Conservation (phyloP, 768 basidiomycete species). For the Hypholoma sublateritium region DNA sequence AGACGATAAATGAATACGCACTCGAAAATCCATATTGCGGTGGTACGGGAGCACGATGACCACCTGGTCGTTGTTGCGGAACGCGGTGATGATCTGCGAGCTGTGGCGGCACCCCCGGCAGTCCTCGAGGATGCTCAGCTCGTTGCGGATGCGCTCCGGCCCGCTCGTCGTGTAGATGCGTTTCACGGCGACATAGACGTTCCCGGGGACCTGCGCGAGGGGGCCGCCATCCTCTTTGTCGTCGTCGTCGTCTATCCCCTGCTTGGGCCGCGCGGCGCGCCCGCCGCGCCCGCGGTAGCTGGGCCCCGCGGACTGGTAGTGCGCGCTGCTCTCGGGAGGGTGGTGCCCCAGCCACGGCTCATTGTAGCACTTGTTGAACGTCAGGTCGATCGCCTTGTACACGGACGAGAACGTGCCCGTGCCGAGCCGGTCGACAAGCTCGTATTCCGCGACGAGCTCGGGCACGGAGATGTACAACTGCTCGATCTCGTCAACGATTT, state of each 20-base stretch:
- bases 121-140: constrained; percentile 86
- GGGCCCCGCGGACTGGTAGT: constrained; percentile 54
- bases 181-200: constrained; percentile 90
- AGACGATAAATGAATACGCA: constrained; percentile 37
- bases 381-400: constrained; percentile 92
- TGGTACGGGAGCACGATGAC: constrained; percentile 94
- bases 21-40: constrained; percentile 89
- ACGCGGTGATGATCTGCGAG: constrained; percentile 93
- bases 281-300: constrained; percentile 24
- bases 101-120: constrained; percentile 84
- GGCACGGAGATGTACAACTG: constrained; percentile 71
- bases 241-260: constrained; percentile 6
- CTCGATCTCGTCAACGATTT: constrained; percentile 75
- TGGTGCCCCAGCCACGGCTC: constrained; percentile 69
- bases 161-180: constrained; percentile 96
- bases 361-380: constrained; percentile 79
- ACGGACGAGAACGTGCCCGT: constrained; percentile 99
- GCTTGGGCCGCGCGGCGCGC: constrained; percentile 14
- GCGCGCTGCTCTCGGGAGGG: constrained; percentile 59
- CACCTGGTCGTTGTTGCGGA: constrained; percentile 88
- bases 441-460: constrained; percentile 65
- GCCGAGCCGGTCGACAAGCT: constrained; percentile 85
- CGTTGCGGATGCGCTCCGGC: constrained; percentile 90
- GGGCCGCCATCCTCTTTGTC: constrained; percentile 2
- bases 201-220: constrained; percentile 21